A percentile compares a stretch with the other conserved stretches of the same genome.
Evolutionary conservation across 495 filamentous ascomycete genomes (phyloP).

Genomic region (Thermothielavioides terrestris): DNA sequence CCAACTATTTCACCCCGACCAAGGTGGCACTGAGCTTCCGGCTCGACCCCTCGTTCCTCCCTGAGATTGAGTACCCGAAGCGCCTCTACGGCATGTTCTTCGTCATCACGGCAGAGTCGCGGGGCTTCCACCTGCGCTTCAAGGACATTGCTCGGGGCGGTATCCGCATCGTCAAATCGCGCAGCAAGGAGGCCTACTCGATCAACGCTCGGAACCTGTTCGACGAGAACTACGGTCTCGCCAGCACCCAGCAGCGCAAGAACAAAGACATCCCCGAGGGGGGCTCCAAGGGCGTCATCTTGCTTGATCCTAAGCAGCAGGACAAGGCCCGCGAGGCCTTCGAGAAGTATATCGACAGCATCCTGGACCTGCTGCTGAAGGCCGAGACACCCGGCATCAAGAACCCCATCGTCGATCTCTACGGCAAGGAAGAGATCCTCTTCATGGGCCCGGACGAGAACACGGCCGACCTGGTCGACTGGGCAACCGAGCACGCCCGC

Average conservation of each 20-base stretch:
- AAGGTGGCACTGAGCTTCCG: constrained; percentile 98
- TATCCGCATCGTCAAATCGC: constrained; percentile 96
- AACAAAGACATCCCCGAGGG: constrained; percentile 99
- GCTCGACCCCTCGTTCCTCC: constrained; percentile 79
- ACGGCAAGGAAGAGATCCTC: constrained; percentile 89
- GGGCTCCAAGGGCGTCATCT: constrained; percentile 94
- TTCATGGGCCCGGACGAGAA: constrained; percentile 99
- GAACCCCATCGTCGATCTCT: constrained; percentile 91
- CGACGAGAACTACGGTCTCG: constrained; percentile 97
- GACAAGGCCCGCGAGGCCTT: constrained; percentile 87
- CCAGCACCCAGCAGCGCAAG: constrained; percentile 98
- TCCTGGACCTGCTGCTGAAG: constrained; percentile 85
- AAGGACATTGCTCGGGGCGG: constrained; percentile 94
- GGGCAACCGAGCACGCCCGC: constrained; percentile 93
- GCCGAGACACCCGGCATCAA: constrained; percentile 93
- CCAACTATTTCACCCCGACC: constrained; percentile 98
- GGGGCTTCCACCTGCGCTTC: constrained; percentile 96
- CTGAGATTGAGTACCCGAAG: constrained; percentile 84
- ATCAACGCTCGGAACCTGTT: constrained; percentile 96
- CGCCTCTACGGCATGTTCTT: constrained; percentile 97
- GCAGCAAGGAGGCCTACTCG: constrained; percentile 86
- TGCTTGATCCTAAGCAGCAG: constrained; percentile 87
- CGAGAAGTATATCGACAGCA: constrained; percentile 98
- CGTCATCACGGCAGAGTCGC: constrained; percentile 91
- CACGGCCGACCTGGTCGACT: constrained; percentile 92